Percentiles rank a stretch among this genome's conserved stretches.
Evolutionary conservation across 345 rosid species (phyloP).

Genomic region (Carallia pectinifolia): DNA sequence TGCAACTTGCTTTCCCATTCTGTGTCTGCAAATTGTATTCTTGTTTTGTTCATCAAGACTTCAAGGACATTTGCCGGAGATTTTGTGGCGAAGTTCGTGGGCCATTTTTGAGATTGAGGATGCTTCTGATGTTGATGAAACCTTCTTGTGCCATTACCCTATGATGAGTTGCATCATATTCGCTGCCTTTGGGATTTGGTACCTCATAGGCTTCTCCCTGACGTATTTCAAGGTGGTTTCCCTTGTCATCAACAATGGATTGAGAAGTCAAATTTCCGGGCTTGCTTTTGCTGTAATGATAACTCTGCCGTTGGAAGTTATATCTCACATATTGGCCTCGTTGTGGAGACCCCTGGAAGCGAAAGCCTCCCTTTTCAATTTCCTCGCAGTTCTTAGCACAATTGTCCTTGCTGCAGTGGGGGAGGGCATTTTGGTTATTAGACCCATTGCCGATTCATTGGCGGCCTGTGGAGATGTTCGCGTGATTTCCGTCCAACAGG

Average conservation of each 20-base stretch:
- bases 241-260: conserved; percentile 55
- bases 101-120: conserved; percentile 3
- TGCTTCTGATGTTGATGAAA: conserved; percentile 10
- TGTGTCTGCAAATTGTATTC: conserved; percentile 34
- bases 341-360: conserved; percentile 39
- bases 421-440: conserved; percentile 61
- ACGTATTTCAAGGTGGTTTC: conserved; percentile 48
- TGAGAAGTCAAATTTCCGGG: conserved; percentile 39
- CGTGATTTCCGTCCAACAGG: not conserved
- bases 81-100: conserved; percentile 27
- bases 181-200: conserved; percentile 41
- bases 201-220: conserved; percentile 32
- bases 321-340: conserved; percentile 28
- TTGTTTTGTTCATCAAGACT: conserved; percentile 16
- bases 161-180: conserved; percentile 43
- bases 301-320: conserved; percentile 36
- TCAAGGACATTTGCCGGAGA: conserved; percentile 12
- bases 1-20: conserved; percentile 48
- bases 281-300: conserved; percentile 35
- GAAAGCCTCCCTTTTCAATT: conserved; percentile 11
- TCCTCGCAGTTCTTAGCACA: conserved; percentile 33
- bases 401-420: conserved; percentile 40
- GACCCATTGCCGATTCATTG: conserved; percentile 53
- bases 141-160: conserved; percentile 49
- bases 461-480: conserved; percentile 38